phyloP scores from a whole-genome alignment of 208 protist genomes.

The Borovskyia barvae region DNA sequence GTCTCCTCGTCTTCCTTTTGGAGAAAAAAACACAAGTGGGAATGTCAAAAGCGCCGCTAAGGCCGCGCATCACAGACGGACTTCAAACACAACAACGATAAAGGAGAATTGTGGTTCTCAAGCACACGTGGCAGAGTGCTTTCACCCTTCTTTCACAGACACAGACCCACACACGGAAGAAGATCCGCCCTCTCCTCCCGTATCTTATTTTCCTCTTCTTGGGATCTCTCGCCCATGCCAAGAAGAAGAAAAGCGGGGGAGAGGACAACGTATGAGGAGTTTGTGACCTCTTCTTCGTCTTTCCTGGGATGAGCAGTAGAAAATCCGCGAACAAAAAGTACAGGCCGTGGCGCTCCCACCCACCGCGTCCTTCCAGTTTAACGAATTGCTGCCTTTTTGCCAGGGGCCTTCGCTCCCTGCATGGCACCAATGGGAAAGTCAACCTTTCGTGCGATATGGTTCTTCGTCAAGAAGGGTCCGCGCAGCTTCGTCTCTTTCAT shows the following conservation, averaged over 20 bases:
- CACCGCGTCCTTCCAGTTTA: neutral
- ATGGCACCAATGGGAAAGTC: conserved; percentile 43
- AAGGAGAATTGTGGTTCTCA: neutral
- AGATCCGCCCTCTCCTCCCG: neutral
- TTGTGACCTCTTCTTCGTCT: too few species aligned
- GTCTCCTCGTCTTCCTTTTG: neutral
- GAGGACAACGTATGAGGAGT: too few species aligned
- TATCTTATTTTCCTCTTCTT: neutral
- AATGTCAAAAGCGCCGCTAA: neutral
- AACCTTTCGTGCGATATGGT: conserved; percentile 54
- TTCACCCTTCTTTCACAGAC: neutral
- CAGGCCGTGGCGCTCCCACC: neutral
- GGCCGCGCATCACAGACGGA: neutral
- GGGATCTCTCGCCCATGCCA: neutral
- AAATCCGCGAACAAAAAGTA: too few species aligned
- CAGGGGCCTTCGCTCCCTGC: neutral
- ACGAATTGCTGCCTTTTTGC: conserved; percentile 1
- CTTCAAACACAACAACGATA: too few species aligned
- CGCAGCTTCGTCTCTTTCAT: conserved; percentile 83
- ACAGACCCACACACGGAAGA: neutral
- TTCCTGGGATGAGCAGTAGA: too few species aligned
- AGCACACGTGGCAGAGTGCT: neutral
- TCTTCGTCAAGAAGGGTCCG: conserved; percentile 82
- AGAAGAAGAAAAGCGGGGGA: too few species aligned
- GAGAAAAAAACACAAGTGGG: neutral